Conservation (phyloP, 177 flowering plant genomes). For the Vitis hybrid region DNA sequence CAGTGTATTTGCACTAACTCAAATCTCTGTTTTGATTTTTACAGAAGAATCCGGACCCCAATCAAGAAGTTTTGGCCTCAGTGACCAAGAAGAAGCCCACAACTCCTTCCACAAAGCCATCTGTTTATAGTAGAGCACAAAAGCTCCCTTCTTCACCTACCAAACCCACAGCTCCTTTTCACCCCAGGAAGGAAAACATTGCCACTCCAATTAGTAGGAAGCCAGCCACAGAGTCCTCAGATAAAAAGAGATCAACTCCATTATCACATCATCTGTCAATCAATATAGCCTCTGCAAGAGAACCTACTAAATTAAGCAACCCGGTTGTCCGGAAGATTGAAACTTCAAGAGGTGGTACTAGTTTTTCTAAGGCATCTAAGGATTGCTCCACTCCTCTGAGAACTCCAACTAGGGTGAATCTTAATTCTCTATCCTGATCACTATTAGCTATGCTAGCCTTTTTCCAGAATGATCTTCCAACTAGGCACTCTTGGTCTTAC, state of each 20-base stretch:
- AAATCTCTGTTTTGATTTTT: background rate
- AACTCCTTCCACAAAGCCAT: conserved; percentile 20
- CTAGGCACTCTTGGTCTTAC: background rate
- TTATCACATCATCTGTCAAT: conserved; percentile 52
- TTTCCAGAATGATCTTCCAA: background rate
- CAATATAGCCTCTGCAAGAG: conserved; percentile 39
- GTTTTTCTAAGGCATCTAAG: conserved; percentile 25
- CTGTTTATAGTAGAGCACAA: conserved; percentile 12
- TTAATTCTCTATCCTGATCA: background rate
- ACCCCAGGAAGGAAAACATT: conserved; percentile 20
- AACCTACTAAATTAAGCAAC: conserved; percentile 37
- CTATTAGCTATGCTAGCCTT: background rate
- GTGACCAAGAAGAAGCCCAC: conserved; percentile 28
- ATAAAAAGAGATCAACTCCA: conserved; percentile 42
- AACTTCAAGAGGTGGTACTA: conserved; percentile 27
- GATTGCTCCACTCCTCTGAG: conserved; percentile 39
- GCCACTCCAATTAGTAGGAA: conserved; percentile 33
- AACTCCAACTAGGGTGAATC: conserved; percentile 34
- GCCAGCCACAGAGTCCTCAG: conserved; percentile 15
- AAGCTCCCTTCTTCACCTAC: conserved; percentile 33
- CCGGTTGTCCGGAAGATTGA: conserved; percentile 35
- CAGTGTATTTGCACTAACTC: background rate
- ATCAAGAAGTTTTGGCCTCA: conserved; percentile 15
- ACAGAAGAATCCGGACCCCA: conserved; percentile 14
- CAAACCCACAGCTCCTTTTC: conserved; percentile 13